phyloP scores from a whole-genome alignment of 2,329 filamentous ascomycete species.

The Trichoderma sp. region DNA sequence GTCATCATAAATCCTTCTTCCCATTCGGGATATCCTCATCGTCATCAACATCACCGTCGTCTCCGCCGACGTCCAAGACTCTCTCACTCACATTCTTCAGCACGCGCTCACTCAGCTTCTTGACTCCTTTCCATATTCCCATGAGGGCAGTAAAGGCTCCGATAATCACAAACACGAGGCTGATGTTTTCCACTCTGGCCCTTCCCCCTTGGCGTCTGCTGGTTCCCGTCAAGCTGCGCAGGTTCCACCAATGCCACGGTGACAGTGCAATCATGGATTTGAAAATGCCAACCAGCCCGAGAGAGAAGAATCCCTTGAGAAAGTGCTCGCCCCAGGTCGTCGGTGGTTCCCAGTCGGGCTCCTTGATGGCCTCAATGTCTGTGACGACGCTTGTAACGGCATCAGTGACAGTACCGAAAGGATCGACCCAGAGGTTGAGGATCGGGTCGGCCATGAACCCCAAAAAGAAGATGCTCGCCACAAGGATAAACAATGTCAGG shows the following conservation, averaged over 20 bases:
- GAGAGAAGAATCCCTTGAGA: conserved; percentile 81
- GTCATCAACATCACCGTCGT: conserved; percentile 46
- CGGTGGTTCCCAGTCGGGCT: conserved; percentile 47
- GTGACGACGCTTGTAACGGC: conserved; percentile 47
- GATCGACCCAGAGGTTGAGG: conserved; percentile 83
- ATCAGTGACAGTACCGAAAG: conserved; percentile 59
- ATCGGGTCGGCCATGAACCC: conserved; percentile 93
- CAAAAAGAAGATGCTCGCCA: conserved; percentile 72
- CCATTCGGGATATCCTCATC: conserved; percentile 31
- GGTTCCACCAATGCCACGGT: conserved; percentile 74
- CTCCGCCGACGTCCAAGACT: conserved; percentile 76
- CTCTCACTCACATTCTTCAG: conserved; percentile 75
- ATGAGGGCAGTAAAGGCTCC: conserved; percentile 80
- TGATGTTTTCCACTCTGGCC: conserved; percentile 74
- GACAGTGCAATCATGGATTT: conserved; percentile 75
- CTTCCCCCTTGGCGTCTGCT: conserved; percentile 62
- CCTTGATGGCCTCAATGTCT: conserved; percentile 38
- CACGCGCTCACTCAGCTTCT: conserved; percentile 67
- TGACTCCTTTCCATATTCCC: conserved; percentile 79
- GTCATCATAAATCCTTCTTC: conserved; percentile 33
- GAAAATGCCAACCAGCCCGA: conserved; percentile 80
- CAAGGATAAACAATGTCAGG: conserved; percentile 70
- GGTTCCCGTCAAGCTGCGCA: conserved; percentile 58
- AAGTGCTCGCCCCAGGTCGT: conserved; percentile 79
- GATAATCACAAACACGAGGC: conserved; percentile 73